Evolutionary conservation across 805 yeast species (phyloP).

Genomic region (Wickerhamiella sergipiensis): DNA sequence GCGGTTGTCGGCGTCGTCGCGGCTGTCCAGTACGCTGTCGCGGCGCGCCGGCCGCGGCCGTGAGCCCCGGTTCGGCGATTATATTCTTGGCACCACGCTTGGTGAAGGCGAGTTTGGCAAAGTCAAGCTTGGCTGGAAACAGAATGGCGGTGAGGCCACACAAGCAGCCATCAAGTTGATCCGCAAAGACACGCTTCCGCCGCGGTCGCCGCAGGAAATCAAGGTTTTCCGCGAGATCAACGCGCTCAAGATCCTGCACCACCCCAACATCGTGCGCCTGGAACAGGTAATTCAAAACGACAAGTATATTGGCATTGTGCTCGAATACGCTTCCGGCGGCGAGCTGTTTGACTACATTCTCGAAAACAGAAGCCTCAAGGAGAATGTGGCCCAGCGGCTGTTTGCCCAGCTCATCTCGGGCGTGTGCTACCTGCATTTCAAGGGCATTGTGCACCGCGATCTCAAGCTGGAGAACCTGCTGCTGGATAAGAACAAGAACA

Average conservation of each 20-base stretch:
- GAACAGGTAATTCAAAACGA: conserved; percentile 92
- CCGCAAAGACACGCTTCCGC: conserved; percentile 75
- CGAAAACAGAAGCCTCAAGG: conserved; percentile 75
- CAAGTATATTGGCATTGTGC: conserved; percentile 87
- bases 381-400: conserved; percentile 67
- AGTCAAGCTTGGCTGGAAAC: conserved; percentile 92
- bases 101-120: conserved; percentile 99
- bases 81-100: conserved; percentile 78
- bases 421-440: conserved; percentile 75
- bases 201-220: conserved; percentile 71
- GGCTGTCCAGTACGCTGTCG: conserved; percentile 18
- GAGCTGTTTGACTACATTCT: conserved; percentile 88
- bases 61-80: conserved; percentile 63
- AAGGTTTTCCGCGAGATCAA: conserved; percentile 90
- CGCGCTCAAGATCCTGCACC: conserved; percentile 63
- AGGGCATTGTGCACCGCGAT: conserved; percentile 70
- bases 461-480: conserved; percentile 60
- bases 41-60: conserved; percentile 21
- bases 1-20: neutral
- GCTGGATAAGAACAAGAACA: conserved; percentile 74
- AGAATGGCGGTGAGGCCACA: conserved; percentile 46
- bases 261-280: conserved; percentile 83
- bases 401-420: conserved; percentile 92
- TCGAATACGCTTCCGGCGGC: conserved; percentile 96
- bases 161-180: conserved; percentile 92